Conservation (phyloP, 257 asterid genomes). For the Knoxia roxburghii region DNA sequence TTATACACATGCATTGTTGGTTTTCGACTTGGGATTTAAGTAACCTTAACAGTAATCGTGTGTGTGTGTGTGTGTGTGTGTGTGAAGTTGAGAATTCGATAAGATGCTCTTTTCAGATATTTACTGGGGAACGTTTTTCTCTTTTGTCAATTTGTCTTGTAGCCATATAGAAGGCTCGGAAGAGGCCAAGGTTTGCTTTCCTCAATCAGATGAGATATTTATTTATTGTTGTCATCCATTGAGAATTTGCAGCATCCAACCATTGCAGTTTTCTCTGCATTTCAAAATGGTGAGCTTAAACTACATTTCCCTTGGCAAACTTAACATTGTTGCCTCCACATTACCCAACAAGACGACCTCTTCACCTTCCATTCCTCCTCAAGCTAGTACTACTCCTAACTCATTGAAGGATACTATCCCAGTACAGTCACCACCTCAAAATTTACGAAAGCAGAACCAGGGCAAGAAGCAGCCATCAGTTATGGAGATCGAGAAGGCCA, state of each 20-base stretch:
- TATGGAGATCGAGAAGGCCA: slow-evolving; percentile 69
- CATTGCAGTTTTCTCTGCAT: not conserved
- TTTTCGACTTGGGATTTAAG: too few relatives aligned
- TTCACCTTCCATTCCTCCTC: slow-evolving; percentile 27
- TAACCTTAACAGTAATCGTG: too few relatives aligned
- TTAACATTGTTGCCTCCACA: slow-evolving; percentile 32
- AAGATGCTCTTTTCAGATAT: not conserved
- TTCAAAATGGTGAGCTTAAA: slow-evolving; percentile 36
- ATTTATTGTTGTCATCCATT: not conserved
- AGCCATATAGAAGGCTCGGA: not conserved
- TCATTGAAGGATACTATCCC: slow-evolving; percentile 8
- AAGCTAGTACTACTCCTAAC: slow-evolving; percentile 12
- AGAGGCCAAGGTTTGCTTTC: not conserved
- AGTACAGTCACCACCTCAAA: not conserved
- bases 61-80: too few relatives aligned
- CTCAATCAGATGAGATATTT: slow-evolving; percentile 11
- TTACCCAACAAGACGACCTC: slow-evolving; percentile 29
- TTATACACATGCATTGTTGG: too few relatives aligned
- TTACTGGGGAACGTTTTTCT: not conserved
- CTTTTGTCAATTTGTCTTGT: slow-evolving; percentile 3
- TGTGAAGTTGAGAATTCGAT: not conserved
- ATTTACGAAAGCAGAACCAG: slow-evolving; percentile 18
- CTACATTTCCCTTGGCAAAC: slow-evolving; percentile 33
- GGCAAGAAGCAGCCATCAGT: slow-evolving; percentile 39
- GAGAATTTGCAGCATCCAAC: not conserved